Base-by-base conservation (phyloP, 2,329 filamentous ascomycete genomes). In the Exophiala sideris region DNA sequence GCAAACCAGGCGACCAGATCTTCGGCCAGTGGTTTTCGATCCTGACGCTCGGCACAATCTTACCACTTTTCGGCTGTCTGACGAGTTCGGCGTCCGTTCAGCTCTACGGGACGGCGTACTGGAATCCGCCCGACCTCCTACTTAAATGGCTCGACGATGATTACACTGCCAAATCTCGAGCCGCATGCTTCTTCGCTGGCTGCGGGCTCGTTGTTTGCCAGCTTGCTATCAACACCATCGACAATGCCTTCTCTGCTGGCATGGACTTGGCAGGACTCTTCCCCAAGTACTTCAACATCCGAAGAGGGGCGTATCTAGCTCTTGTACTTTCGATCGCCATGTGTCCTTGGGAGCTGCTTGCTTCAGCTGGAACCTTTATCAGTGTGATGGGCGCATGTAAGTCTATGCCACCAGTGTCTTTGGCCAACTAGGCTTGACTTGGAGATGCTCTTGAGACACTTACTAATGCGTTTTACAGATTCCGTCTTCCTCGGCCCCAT, bases 231-330 rank as follows among this genome's bases (percentile, higher is more conserved):
- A 73, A 74, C 58, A 68, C 70, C 6, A 69, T 76, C 42, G 71
- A 76, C 51, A 82, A 81, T 59, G 71, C 73, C 0, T 72, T 79
- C 58, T 74, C 74, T 0, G 71, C 73, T 2, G 80, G 77, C 14
- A 81, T 83, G 72, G 81, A 83, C 62, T 67, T 82, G 45, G 73
- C 78, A 1, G 78, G 75, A 3, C 62, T 83, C 0, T 74, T 76
- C 57, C 79, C 79, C 0, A 71, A 70, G 39, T 82, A 75, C 59
- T 73, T 83, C 66, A 81, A 80, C 64, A 82, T 83, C 56, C 69
- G 79, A 3, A 74, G 80, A 4, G 81, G 81, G 1, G 71, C 73
- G 1, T 79, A 79, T 54, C 39, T 59, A 14, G 72, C 69, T 3
- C 67, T 75, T 1, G 60, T 77, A 3, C 65, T 79, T 3, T 72